Evolutionary conservation across 164 flowering plant species (phyloP), one percentile per base, ranked within the genome.

Genomic region (Dillenia suffruticosa): DNA sequence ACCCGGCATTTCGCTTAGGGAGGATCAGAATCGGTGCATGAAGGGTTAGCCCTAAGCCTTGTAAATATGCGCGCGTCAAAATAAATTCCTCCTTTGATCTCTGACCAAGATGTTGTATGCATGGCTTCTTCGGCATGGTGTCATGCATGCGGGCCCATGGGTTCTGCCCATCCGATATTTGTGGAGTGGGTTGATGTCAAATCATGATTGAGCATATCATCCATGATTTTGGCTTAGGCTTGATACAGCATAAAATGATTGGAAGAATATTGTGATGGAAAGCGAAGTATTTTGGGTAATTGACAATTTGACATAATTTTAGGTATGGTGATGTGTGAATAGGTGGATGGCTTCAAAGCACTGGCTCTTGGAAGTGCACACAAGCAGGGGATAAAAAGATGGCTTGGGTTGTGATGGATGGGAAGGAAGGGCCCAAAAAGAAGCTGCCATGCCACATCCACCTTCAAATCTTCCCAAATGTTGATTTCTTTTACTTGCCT

Each of bases 21-120:
- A 83, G 83, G 53, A 87, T 83, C 72, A 87, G 56, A 5, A 83
- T 70, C 15, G 93, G 84, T 17, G 90, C 93, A 49, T 87, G 74
- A 13, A 87, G 26, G 6, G 1, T 86, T 87, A 0, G 77, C 59
- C 51, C 90, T 69, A 0, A 83, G 70, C 93, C 93, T 84, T 44
- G 88, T 65, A 80, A 17, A 78, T 74, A 58, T 86, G 92, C 11
- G 86, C 85, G 54, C 80, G 87, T 80, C 84, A 82, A 8, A 54
- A 76, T 1, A 84, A 56, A 10, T 89, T 87, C 16, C 93, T 90
- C 71, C 83, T 76, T 54, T 87, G 90, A 15, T 84, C 82, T 0
- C 60, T 65, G 3, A 87, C 62, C 8, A 85, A 85, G 83, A 71
- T 83, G 76, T 87, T 85, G 76, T 86, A 83, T 0, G 74, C 71